Conservation (phyloP, 108 stramenopile species). For the Hondaea fermentalgiana region DNA sequence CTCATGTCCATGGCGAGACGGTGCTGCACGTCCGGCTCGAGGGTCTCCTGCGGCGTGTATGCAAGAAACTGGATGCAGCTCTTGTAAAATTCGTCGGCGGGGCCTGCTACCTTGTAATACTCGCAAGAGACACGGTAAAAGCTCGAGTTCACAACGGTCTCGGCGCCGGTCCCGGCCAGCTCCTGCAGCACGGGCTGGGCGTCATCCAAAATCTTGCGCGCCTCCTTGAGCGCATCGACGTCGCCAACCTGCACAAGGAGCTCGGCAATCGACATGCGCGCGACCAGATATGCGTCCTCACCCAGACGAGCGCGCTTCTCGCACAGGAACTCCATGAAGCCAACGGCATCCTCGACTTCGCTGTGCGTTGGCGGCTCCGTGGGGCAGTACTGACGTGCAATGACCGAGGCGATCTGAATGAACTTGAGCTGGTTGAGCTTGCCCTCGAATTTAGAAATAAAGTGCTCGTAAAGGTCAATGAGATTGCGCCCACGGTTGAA, state of each 20-base stretch:
- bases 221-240: conserved; percentile 39
- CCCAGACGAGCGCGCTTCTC: not conserved
- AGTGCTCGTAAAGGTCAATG: conserved; percentile 41
- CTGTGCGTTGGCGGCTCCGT: not conserved
- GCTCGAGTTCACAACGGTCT: conserved; percentile 70
- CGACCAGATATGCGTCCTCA: conserved; percentile 19
- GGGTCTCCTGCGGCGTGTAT: conserved; percentile 55
- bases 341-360: conserved; percentile 2
- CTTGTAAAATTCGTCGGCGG: conserved; percentile 82
- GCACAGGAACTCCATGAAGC: conserved; percentile 1
- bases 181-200: conserved; percentile 52
- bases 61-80: conserved; percentile 74
- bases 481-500: conserved; percentile 54
- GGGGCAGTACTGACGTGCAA: not conserved
- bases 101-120: conserved; percentile 86
- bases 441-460: conserved; percentile 40
- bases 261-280: not conserved
- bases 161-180: conserved; percentile 16
- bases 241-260: not conserved
- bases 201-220: conserved; percentile 48
- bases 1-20: conserved; percentile 74
- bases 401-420: conserved; percentile 63
- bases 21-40: conserved; percentile 37
- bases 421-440: conserved; percentile 79
- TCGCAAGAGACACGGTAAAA: conserved; percentile 75